Conservation (phyloP, 208 protist genomes). For the Crithidia fasciculata region DNA sequence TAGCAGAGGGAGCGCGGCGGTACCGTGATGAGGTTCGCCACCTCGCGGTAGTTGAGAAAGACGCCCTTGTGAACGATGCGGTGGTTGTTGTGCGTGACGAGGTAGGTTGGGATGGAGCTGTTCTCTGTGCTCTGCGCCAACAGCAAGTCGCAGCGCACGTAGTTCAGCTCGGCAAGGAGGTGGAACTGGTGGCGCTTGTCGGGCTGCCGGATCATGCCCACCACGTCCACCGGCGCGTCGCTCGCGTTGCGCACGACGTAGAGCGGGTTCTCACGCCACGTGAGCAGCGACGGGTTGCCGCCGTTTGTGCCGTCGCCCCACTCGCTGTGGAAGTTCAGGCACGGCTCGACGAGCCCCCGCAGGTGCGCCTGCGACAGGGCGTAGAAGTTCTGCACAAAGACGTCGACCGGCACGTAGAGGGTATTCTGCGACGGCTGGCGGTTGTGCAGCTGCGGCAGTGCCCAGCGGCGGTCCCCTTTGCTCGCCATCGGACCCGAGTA, state of each 20-base stretch:
- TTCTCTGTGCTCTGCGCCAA: slow-evolving; percentile 53
- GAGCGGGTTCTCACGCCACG: slow-evolving; percentile 78
- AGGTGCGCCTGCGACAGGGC: slow-evolving; percentile 52
- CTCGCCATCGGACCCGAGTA: slow-evolving; percentile 76
- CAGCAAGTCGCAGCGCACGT: slow-evolving; percentile 68
- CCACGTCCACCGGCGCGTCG: slow-evolving; percentile 47
- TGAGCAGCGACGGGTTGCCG: slow-evolving; percentile 69
- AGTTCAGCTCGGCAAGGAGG: slow-evolving; percentile 54
- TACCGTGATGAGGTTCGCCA: slow-evolving; percentile 55
- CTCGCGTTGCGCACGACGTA: slow-evolving; percentile 61
- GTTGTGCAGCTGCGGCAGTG: slow-evolving; percentile 27
- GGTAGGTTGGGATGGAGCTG: slow-evolving; percentile 60
- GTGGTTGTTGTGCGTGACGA: slow-evolving; percentile 84
- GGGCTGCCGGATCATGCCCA: slow-evolving; percentile 71
- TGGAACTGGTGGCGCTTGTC: slow-evolving; percentile 80
- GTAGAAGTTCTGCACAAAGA: slow-evolving; percentile 51
- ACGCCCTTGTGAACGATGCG: slow-evolving; percentile 62
- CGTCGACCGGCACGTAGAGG: slow-evolving; percentile 66
- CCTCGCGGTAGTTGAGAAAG: slow-evolving; percentile 73
- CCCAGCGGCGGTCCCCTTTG: slow-evolving; percentile 48
- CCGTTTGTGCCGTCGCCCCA: slow-evolving; percentile 72
- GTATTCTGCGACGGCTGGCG: slow-evolving; percentile 32
- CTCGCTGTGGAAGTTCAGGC: slow-evolving; percentile 72
- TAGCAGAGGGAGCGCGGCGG: slow-evolving; percentile 70
- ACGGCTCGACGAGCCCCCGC: slow-evolving; percentile 41